Percentiles rank a stretch among this genome's conserved stretches.
phyloP scores from a whole-genome alignment of 805 yeast genomes.

The Kluyveromyces nonfermentans region DNA sequence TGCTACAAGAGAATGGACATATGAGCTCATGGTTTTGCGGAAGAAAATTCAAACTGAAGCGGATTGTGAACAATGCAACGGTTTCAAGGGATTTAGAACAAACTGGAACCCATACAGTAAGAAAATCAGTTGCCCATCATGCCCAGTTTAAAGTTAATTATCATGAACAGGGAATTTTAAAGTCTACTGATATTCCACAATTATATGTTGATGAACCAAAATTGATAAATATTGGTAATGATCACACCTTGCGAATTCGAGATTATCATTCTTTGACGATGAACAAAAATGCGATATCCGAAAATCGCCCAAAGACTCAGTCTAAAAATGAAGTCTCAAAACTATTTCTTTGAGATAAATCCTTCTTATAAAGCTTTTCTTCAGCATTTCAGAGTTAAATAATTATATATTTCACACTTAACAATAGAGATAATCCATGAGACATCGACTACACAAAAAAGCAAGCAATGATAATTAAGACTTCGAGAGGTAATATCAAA shows the following conservation, averaged over 20 bases:
- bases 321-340: neutral
- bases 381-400: neutral
- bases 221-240: constrained; percentile 14
- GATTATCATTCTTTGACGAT: constrained; percentile 11
- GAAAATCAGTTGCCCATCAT: constrained; percentile 13
- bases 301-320: neutral
- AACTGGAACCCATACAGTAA: constrained; percentile 11
- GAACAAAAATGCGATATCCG: neutral
- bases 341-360: neutral
- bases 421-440: too few relatives aligned
- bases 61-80: constrained; percentile 9
- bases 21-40: constrained; percentile 17
- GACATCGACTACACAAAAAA: too few relatives aligned
- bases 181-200: constrained; percentile 9
- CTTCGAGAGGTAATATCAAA: neutral
- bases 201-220: constrained; percentile 6
- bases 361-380: neutral
- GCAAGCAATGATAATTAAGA: neutral
- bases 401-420: neutral
- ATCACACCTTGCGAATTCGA: constrained; percentile 12
- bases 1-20: constrained; percentile 17
- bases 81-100: constrained; percentile 11
- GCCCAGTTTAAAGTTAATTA: constrained; percentile 25
- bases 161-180: constrained; percentile 21
- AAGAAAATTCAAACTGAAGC: constrained; percentile 20